Evolutionary conservation across 163 green algal genomes (phyloP).

Genomic region (Volvox carteri): DNA sequence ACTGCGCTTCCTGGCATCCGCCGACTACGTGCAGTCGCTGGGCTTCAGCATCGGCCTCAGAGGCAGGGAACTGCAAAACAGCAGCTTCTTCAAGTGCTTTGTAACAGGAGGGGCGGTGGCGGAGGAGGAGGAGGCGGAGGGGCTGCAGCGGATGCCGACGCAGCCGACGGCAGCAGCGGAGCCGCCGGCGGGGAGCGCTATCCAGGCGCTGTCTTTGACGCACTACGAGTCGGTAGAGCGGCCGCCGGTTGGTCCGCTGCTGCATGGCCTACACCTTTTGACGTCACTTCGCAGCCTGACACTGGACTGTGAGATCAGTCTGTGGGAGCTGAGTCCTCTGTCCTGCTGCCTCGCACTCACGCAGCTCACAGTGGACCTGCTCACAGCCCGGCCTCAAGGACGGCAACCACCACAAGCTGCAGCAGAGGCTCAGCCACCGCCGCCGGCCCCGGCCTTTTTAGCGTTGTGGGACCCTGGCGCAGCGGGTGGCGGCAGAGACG

Average conservation of each 20-base stretch:
- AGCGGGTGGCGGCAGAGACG: background rate
- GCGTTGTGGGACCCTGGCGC: background rate
- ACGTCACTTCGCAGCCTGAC: background rate
- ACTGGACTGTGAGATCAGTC: constrained; percentile 48
- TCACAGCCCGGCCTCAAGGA: background rate
- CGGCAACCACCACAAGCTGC: no score
- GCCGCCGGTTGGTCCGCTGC: constrained; percentile 42
- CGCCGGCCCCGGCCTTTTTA: background rate
- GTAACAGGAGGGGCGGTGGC: background rate
- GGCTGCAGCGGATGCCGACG: background rate
- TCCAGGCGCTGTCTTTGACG: constrained; percentile 33
- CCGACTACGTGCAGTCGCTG: background rate
- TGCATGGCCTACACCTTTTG: constrained; percentile 14
- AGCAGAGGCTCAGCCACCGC: background rate
- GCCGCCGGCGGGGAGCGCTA: background rate
- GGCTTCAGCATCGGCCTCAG: constrained; percentile 39
- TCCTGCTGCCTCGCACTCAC: background rate
- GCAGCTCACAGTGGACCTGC: constrained; percentile 22
- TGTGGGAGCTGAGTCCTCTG: constrained; percentile 42
- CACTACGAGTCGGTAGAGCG: constrained; percentile 48
- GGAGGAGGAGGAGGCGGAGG: background rate
- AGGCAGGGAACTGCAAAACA: constrained; percentile 23
- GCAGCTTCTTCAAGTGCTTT: background rate
- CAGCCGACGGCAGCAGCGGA: background rate
- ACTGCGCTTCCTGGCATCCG: constrained; percentile 23